Evolutionary conservation across 768 basidiomycete genomes (phyloP).

Genomic region (Gyrodon lividus): DNA sequence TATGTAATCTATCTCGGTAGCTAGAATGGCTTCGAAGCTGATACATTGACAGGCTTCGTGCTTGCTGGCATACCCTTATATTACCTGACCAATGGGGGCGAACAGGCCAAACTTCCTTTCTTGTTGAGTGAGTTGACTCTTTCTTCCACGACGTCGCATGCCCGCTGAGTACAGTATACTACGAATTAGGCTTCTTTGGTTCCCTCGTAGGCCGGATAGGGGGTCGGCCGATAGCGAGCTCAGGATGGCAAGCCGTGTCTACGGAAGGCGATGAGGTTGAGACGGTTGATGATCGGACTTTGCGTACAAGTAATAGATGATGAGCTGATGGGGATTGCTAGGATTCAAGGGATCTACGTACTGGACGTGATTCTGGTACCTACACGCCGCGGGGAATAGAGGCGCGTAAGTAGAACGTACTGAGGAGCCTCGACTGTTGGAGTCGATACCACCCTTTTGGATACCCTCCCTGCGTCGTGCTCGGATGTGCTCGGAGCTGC

Average conservation of each 20-base stretch:
- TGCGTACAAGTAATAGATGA: conserved; percentile 19
- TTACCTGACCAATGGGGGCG: conserved; percentile 65
- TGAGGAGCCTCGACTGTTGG: too few species aligned
- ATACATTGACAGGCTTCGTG: conserved; percentile 59
- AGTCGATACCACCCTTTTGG: too few species aligned
- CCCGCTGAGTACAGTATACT: not conserved
- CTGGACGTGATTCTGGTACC: too few species aligned
- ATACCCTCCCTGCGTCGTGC: too few species aligned
- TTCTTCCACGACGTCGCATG: not conserved
- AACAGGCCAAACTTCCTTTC: conserved; percentile 36
- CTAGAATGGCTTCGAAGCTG: not conserved
- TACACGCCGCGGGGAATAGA: too few species aligned
- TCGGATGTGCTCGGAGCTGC: too few species aligned
- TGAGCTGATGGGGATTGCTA: not conserved
- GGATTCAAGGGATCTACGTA: too few species aligned
- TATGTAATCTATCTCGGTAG: conserved; percentile 34
- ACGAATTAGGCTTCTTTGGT: conserved; percentile 39
- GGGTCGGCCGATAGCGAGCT: conserved; percentile 51
- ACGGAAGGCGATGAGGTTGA: conserved; percentile 69
- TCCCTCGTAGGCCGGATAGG: conserved; percentile 46
- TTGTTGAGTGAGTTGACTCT: conserved; percentile 35
- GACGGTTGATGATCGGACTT: conserved; percentile 44
- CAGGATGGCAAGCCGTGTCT: conserved; percentile 78
- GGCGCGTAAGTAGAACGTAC: too few species aligned
- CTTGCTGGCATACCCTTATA: conserved; percentile 79